Evolutionary conservation across 306 rosid species (phyloP).

Genomic region (Cucurbita maxima): DNA sequence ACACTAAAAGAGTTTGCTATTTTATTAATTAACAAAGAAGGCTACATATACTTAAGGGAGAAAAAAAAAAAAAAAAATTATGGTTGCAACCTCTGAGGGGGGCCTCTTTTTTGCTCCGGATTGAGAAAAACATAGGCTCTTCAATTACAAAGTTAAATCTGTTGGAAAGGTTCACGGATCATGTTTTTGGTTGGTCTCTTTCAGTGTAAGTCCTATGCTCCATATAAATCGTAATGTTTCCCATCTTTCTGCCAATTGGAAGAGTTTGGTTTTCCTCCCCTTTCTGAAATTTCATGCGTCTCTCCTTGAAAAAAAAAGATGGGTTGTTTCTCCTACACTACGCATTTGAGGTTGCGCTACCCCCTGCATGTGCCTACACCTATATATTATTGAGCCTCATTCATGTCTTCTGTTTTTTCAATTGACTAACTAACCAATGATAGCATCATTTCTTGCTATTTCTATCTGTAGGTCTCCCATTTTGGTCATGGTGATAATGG

Average conservation of each 20-base stretch:
- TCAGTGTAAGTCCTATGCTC: not conserved
- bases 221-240: not conserved
- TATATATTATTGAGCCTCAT: not conserved
- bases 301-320: not conserved
- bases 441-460: not conserved
- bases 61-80: too few relatives aligned
- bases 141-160: not conserved
- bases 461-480: constrained; percentile 29
- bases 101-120: not conserved
- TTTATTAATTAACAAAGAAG: too few relatives aligned
- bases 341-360: not conserved
- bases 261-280: not conserved
- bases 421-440: not conserved
- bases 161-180: not conserved
- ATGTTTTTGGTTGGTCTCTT: not conserved
- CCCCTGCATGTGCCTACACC: not conserved
- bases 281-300: not conserved
- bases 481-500: constrained; percentile 32
- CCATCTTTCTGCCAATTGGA: not conserved
- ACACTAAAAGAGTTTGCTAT: too few relatives aligned
- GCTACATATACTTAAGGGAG: too few relatives aligned
- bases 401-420: not conserved
- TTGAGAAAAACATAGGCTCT: not conserved
- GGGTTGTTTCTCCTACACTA: not conserved
- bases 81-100: not conserved